These are phyloP conservation scores for Monosporozyma aquatica DNA, from an alignment of 805 yeast species.

Conservation along the genomic window DNA sequence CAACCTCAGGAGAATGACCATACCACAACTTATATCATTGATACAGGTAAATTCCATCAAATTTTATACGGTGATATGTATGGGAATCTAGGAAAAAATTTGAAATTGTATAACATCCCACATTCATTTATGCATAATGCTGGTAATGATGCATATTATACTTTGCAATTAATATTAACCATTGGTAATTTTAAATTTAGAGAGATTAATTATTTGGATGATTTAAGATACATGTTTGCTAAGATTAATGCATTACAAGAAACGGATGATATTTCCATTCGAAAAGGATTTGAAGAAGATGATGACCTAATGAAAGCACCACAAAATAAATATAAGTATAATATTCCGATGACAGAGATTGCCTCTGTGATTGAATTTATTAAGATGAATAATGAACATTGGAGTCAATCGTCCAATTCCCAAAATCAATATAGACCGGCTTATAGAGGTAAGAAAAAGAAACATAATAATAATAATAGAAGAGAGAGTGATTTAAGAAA, in stretches of 20 bases:
- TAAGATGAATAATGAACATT: background rate
- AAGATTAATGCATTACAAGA: constrained; percentile 10
- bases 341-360: constrained; percentile 1
- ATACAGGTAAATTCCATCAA: constrained; percentile 41
- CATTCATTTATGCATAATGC: constrained; percentile 59
- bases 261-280: constrained; percentile 4
- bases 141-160: constrained; percentile 61
- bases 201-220: constrained; percentile 19
- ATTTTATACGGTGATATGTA: constrained; percentile 35
- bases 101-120: constrained; percentile 42
- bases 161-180: constrained; percentile 41
- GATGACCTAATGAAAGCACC: background rate
- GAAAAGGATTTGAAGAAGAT: background rate
- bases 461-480: background rate
- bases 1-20: background rate
- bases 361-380: background rate
- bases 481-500: background rate
- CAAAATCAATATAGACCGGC: too few species aligned
- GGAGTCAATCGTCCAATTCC: background rate
- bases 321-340: background rate
- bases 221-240: constrained; percentile 13
- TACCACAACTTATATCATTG: constrained; percentile 28
- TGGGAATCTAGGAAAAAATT: constrained; percentile 37
- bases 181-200: constrained; percentile 37
- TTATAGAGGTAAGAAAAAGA: too few species aligned